Percentiles rank a stretch among this genome's conserved stretches.
Conservation (phyloP, 2,329 filamentous ascomycete genomes). For the Hymenoscyphus scutula region DNA sequence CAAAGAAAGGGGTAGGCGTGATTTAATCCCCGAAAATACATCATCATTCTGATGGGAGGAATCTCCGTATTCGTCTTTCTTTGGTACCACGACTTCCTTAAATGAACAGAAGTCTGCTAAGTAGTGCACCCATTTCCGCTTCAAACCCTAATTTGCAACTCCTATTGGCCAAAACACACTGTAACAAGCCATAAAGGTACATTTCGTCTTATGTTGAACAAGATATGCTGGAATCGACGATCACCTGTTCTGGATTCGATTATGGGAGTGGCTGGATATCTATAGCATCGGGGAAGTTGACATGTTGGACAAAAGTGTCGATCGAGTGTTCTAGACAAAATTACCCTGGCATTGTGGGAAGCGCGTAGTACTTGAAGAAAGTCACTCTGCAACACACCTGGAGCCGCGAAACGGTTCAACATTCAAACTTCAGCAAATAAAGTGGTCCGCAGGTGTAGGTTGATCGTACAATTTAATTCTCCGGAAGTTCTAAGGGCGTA, state of each 20-base stretch:
- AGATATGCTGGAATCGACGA: slow-evolving; percentile 1
- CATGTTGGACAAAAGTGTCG: neutral
- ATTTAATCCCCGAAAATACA: neutral
- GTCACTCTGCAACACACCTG: neutral
- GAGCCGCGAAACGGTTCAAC: neutral
- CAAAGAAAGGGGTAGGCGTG: neutral
- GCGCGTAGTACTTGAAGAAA: neutral
- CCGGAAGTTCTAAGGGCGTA: neutral
- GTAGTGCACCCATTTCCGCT: neutral
- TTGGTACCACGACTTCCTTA: neutral
- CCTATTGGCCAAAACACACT: neutral
- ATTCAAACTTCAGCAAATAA: neutral
- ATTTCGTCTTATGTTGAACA: neutral
- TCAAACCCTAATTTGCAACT: neutral
- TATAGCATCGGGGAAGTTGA: neutral
- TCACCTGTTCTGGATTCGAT: neutral
- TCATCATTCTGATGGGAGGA: neutral
- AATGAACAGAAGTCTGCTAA: neutral
- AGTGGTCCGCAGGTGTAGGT: neutral
- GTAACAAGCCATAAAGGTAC: neutral
- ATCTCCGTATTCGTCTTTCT: neutral
- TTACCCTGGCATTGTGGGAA: neutral
- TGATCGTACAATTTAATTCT: slow-evolving; percentile 3
- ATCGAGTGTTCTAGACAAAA: neutral
- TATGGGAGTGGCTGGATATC: neutral